These are phyloP conservation scores for Trifolium repens DNA, from an alignment of 306 rosid genomes.

Conservation along the genomic window DNA sequence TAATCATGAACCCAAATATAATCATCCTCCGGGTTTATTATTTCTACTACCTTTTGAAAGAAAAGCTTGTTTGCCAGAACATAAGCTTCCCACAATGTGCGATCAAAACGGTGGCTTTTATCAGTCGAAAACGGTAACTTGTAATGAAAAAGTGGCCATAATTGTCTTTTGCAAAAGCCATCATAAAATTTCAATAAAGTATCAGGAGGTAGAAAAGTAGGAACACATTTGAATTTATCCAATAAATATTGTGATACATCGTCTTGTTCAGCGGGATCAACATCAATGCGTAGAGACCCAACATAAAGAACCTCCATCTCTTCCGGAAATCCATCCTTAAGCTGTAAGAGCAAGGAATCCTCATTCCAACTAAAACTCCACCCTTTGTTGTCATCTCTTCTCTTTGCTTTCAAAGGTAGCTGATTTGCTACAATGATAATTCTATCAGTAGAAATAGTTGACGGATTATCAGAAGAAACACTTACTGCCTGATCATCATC, in stretches of 20 bases:
- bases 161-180: constrained; percentile 79
- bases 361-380: constrained; percentile 87
- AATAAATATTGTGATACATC: constrained; percentile 69
- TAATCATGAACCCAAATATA: constrained; percentile 88
- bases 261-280: constrained; percentile 71
- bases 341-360: constrained; percentile 77
- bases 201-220: constrained; percentile 71
- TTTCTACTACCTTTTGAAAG: constrained; percentile 73
- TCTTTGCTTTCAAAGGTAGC: constrained; percentile 74
- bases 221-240: constrained; percentile 69
- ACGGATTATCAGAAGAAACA: constrained; percentile 69
- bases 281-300: constrained; percentile 64
- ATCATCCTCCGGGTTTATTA: constrained; percentile 82
- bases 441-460: constrained; percentile 61
- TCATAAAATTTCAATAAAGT: constrained; percentile 69
- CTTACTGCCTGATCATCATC: constrained; percentile 72
- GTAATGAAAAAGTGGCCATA: constrained; percentile 91
- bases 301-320: constrained; percentile 79
- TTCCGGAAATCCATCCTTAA: constrained; percentile 78
- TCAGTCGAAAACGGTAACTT: constrained; percentile 72
- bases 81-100: constrained; percentile 77
- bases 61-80: constrained; percentile 74
- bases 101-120: constrained; percentile 70
- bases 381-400: constrained; percentile 62
- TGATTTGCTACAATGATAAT: constrained; percentile 81